Base-by-base conservation (phyloP, 805 yeast species). In the Peterozyma toletana region DNA sequence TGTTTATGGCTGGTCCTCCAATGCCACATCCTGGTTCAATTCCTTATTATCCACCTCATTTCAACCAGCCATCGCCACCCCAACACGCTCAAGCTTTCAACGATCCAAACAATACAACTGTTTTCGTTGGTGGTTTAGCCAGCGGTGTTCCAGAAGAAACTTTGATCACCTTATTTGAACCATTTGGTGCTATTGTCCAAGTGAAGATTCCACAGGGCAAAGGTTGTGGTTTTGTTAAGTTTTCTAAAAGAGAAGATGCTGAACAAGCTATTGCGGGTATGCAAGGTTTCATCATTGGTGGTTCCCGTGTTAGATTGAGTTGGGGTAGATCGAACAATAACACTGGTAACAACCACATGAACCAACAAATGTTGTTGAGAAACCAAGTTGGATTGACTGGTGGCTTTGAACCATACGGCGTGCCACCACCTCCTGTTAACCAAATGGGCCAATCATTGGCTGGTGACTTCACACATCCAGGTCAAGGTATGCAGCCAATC, bases 211-310 rank as follows among this genome's bases (percentile, higher is more conserved):
- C 91, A 7, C 80, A 78, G 1, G 87, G 88, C 11, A 85, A 84
- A 56, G 84, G 85, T 47, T 83, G 91, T 64, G 95, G 90, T 1
- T 83, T 84, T 60, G 81, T 85, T 45, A 80, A 78, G 54, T 85
- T 78, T 57, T 65, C 75, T n/a, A 67, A 68, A 33, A 66, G 86
- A 48, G 81, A 77, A 52, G 86, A 82, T 52, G 93, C 93, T 1
- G 87, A 83, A 59, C 80, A 77, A 35, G 88, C 95, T 6, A 83
- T 85, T 43, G 74, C 78, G 35, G 81, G 83, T 3, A 78, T 85
- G 85, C 88, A 85, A 60, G 95, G 95, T 1, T 84, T 78, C 56
- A 68, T 78, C 18, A 77, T 85, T 48, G 83, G 82, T n/a, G 90
- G 89, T 2, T 75, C 80, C 42, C 70, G 90, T 47, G 79, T 85